Conservation (phyloP, 2,329 filamentous ascomycete species). For the Madurella mycetomatis region DNA sequence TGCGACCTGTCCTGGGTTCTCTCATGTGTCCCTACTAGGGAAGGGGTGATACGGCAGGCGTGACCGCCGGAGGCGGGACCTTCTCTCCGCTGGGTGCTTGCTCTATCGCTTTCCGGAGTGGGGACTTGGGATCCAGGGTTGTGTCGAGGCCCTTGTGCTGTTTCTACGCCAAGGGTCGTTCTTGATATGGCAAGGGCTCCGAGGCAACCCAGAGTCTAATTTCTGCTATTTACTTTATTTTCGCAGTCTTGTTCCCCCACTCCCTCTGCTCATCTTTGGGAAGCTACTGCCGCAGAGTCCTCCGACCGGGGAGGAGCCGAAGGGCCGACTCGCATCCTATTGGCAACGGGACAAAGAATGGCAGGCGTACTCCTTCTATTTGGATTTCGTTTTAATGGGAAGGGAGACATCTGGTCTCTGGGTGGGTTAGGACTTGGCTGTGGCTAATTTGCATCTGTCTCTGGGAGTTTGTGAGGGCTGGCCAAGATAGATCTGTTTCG, state of each 20-base stretch:
- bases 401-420: background rate
- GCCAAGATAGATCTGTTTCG: constrained; percentile 11
- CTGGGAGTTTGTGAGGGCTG: constrained; percentile 11
- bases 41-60: background rate
- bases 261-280: background rate
- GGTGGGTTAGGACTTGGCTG: background rate
- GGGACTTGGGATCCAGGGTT: background rate
- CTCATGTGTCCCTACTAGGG: background rate
- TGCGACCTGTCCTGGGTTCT: background rate
- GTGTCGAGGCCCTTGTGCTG: background rate
- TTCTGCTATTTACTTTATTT: constrained; percentile 1
- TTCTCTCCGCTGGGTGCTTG: background rate
- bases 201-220: background rate
- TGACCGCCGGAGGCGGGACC: background rate
- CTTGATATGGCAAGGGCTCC: constrained; percentile 9
- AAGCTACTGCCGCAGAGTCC: background rate
- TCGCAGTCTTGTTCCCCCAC: background rate
- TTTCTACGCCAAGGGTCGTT: background rate
- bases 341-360: background rate
- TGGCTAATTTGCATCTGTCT: constrained; percentile 15
- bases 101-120: background rate
- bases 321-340: background rate
- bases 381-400: background rate
- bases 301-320: background rate
- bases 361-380: background rate